Conservation (phyloP, 345 rosid species). For the Citrus cavaleriei region DNA sequence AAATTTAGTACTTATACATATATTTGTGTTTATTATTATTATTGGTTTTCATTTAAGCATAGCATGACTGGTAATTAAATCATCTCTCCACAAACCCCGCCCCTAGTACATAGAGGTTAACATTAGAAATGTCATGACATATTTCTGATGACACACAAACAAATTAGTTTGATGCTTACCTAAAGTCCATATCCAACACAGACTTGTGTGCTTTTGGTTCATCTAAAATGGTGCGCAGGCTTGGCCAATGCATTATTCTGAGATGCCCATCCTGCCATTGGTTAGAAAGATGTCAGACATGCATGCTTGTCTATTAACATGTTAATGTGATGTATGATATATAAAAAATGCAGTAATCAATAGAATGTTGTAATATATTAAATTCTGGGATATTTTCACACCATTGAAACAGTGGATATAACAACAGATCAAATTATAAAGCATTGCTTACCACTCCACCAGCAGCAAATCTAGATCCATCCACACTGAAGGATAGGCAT, state of each 20-base stretch:
- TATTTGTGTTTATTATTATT: background rate
- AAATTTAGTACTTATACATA: background rate
- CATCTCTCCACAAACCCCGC: background rate
- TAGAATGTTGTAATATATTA: background rate
- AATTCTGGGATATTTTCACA: background rate
- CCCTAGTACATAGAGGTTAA: background rate
- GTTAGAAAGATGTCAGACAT: constrained; percentile 8
- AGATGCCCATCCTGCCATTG: constrained; percentile 76
- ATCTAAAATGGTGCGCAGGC: constrained; percentile 57
- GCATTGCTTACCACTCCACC: constrained; percentile 77
- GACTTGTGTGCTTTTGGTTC: constrained; percentile 87
- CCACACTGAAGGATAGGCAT: constrained; percentile 83
- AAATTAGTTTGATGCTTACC: constrained; percentile 34
- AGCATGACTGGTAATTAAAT: background rate
- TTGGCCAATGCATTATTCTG: constrained; percentile 90
- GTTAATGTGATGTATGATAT: background rate
- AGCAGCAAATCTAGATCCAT: constrained; percentile 80
- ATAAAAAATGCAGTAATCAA: background rate
- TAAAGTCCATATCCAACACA: constrained; percentile 76
- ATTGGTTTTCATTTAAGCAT: no score
- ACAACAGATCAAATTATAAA: background rate
- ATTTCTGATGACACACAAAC: background rate
- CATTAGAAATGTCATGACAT: background rate
- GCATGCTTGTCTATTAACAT: background rate
- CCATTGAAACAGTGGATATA: background rate